Evolutionary conservation across 176 grass and related monocot species (phyloP), one percentile per base, ranked within the genome.

Genomic region (Chrysopogon serrulatus): DNA sequence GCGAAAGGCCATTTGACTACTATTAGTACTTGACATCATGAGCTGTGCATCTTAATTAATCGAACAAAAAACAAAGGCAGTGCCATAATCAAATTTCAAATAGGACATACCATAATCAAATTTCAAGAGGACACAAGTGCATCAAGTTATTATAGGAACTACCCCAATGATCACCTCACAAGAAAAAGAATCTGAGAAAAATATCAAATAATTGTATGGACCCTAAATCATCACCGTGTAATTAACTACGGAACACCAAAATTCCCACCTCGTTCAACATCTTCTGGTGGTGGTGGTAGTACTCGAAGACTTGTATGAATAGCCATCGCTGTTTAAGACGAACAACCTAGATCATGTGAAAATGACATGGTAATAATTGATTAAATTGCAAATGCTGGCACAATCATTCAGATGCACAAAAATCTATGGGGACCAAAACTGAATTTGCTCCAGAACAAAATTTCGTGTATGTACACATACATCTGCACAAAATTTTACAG

Each of bases 391-490:
- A 21, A 34, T 17, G n/a, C n/a, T n/a, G 6, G 13, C 23, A 45
- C 19, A 32, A 61, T 69, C 74, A 43, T 65, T 47, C 16, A 34
- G 32, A 47, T n/a, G 53, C 7, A 21, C 42, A 78, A 42, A 24
- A 5, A 26, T 1, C 1, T 30, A 3, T n/a, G 27, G 36, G 17
- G 30, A 75, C 31, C 31, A 48, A 80, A 68, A 10, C 37, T 74
- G 43, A 30, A 88, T 34, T 48, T 68, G 5, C 74, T 80, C 18
- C 1, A 6, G n/a, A 26, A 26, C 76, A 69, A 80, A 84, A 80
- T 42, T 85, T 73, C 39, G 39, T 43, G 14, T 51, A 76, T 89
- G 7, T 76, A 81, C 62, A 89, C 41, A 68, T 66, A 89, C 41
- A 68, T 66, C 32, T 62, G 6, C 19, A 32, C 43, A 73, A 21